These are phyloP conservation scores for Rhodamnia rubescens DNA, from an alignment of 345 rosid species.

Conservation along the genomic window DNA sequence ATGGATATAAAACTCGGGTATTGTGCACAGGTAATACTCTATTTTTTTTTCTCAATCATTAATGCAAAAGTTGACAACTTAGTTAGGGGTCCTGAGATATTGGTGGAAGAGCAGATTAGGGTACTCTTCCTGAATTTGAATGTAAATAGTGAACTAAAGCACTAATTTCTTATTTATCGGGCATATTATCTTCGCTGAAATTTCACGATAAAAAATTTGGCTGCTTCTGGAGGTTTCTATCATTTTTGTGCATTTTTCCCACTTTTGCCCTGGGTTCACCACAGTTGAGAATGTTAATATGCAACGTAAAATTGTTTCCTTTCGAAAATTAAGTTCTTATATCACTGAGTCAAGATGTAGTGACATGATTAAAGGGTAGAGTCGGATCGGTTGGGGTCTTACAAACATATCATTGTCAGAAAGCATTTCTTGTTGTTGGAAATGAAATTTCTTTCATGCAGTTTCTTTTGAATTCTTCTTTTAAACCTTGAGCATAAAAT, in stretches of 20 bases:
- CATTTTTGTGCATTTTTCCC: not conserved
- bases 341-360: not conserved
- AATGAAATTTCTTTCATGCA: not conserved
- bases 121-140: not conserved
- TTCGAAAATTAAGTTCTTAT: not conserved
- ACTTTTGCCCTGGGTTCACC: not conserved
- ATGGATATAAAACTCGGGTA: constrained; percentile 97
- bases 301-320: not conserved
- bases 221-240: not conserved
- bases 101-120: not conserved
- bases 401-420: not conserved
- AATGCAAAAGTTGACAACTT: no score
- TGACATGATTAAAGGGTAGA: not conserved
- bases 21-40: constrained; percentile 69
- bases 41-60: not conserved
- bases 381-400: not conserved
- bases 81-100: not conserved
- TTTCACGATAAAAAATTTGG: not conserved
- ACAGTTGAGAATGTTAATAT: not conserved
- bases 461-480: not conserved
- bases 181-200: not conserved
- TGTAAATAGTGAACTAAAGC: not conserved
- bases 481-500: not conserved
- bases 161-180: not conserved
- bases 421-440: not conserved